phyloP scores from a whole-genome alignment of 2,329 filamentous ascomycete species.

The Phialophora macrospora region DNA sequence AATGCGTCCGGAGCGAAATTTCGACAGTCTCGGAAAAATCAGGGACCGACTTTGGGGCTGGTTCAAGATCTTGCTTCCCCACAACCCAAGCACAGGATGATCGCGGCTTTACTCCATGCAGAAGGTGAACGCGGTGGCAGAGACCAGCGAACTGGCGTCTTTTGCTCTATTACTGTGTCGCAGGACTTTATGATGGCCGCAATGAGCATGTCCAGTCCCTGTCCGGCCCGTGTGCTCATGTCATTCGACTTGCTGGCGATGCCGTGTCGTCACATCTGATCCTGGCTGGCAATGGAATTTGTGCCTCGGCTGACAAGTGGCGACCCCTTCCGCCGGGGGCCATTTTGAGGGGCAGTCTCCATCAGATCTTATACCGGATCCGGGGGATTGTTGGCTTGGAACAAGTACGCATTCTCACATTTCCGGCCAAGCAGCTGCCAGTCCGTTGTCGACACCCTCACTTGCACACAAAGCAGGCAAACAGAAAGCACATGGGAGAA shows the following conservation, averaged over 20 bases:
- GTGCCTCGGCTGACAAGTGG: constrained; percentile 18
- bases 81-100: constrained; percentile 2
- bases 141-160: neutral
- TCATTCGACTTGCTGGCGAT: neutral
- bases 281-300: neutral
- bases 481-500: neutral
- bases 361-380: neutral
- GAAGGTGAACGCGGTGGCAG: neutral
- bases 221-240: neutral
- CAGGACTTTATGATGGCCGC: neutral
- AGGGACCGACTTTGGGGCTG: constrained; percentile 21
- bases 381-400: neutral
- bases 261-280: constrained; percentile 1
- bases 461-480: neutral
- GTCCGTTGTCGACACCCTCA: neutral
- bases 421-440: neutral
- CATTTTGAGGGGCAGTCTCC: constrained; percentile 1
- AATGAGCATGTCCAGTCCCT: neutral
- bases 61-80: constrained; percentile 17
- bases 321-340: neutral
- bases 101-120: constrained; percentile 13
- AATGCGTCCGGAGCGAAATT: neutral
- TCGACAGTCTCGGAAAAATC: constrained; percentile 28
- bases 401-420: neutral
- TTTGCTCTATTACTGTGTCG: neutral